Base-by-base conservation (phyloP, 2,329 filamentous ascomycete genomes). In the Plectosphaerella plurivora region DNA sequence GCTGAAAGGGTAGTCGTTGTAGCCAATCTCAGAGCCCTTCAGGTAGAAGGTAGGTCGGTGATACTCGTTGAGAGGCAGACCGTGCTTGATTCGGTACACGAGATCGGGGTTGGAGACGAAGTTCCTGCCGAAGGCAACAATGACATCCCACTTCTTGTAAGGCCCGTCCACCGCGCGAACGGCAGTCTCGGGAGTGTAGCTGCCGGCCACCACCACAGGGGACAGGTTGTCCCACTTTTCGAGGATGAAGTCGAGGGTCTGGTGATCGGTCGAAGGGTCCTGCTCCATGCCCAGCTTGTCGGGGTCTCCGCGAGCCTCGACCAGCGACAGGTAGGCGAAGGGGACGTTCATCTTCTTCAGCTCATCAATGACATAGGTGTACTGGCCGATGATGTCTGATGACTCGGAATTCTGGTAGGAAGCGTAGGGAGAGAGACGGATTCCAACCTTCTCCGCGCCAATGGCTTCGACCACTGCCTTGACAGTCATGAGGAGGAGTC, bases 401-500 rank as follows among this genome's bases (percentile, higher is more conserved):
- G 58, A 60, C 28, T 59, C 52, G 1, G 59, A 50, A 0, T 57
- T 64, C 15, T 65, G 63, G 49, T 63, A 66, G 0, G 50, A 51
- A 3, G 59, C 62, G 45, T 62, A 67, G 1, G 65, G 65, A 1
- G 62, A 64, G 0, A 78, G 62, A 5, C 76, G 64, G 2, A 78
- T 59, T 1, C 71, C 73, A 58, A 73, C 73, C 1, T 59, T 63
- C 16, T 64, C 57, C 0, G 73, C 69, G 14, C 62, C 57, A n/a
- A n/a, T n/a, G n/a, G n/a, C n/a, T n/a, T n/a, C n/a, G n/a, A n/a
- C n/a, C n/a, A n/a, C n/a, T n/a, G 65, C 62, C 53, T 72, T 63
- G 11, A 74, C 68, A 4, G 79, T 67, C 53, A 80, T 77, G 10
- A 76, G 58, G 14, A 74, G 66, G 9, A 80, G 59, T 4, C 76